Base-by-base conservation (phyloP, 2,329 filamentous ascomycete genomes). In the Talaromyces marneffei region DNA sequence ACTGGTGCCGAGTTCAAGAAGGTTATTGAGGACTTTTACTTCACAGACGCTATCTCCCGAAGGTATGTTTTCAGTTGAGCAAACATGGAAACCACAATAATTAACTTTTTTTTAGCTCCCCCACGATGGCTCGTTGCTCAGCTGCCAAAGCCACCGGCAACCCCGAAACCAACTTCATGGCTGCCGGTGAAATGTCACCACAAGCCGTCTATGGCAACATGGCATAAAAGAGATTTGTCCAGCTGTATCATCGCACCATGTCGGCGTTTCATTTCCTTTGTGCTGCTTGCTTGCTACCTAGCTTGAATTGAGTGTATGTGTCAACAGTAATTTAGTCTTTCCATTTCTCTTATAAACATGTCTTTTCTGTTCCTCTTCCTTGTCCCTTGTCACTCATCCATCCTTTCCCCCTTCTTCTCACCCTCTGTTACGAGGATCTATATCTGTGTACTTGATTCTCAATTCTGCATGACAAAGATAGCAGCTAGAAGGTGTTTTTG, bases 71-170 rank as follows among this genome's bases (percentile, higher is more conserved):
- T 23, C n/a, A 39, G 12, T 8, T 23, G 27, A 8, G 16, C 29
- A 20, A 12, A 25, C 29, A 7, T 18, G 31, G 8, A 7, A 37
- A 33, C 31, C 25, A 44, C 44, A n/a, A 16, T 33, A 27, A 18
- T 42, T 40, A 56, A 55, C n/a, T 8, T 10, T 50, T 48, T 54
- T 39, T 42, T 64, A 96, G 92, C 81, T 97, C 92, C 65, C 92
- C 94, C 57, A 99, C 94, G 62, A 99, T 99, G 94, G 94, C 94
- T 63, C 90, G 94, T 74, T 97, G 92, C 83, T 96, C 92, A 55
- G 93, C 91, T 58, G 90, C 92, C 67, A 97, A 97, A 84, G 89
- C 88, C 62, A 87, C 86, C 9, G 87, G 87, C 64, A 90, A 92
- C 78, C 85, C 88, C 61, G 82, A 89, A 75, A 92, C 86, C 60